Evolutionary conservation across 305 asterid species (phyloP), one percentile per base, ranked within the genome.

Genomic region (Fraxinus baroniana): DNA sequence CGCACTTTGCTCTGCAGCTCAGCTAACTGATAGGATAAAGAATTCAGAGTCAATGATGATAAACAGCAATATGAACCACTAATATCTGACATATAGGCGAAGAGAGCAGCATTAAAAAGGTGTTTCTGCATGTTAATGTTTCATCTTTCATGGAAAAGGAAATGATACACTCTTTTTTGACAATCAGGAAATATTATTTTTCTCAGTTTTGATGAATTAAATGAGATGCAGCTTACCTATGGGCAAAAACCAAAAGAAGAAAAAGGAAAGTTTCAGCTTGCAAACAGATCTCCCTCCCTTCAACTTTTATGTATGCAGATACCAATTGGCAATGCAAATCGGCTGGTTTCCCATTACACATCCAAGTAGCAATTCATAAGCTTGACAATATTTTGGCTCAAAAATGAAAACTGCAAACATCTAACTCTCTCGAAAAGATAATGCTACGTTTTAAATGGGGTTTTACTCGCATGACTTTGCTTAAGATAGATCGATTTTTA

Each of bases 1-100:
- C 98, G 92, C 75, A 95, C 97, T 88, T 93, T 93, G 71, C 83
- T 85, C 87, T 97, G 99, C 84, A 97, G 90, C 85, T 92, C 97
- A 17, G 93, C 88, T 86, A 97, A 88, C 99, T 97, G 92, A 81
- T 83, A 78, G 37, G 80, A 79, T 83, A 87, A 83, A 35, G 88
- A 87, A 79, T 68, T 81, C 79, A 57, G 62, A 41, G 85, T 78
- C 81, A 74, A 49, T 39, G 55, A 74, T 26, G 71, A 78, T 46
- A 49, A 77, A 33, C 26, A 73, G 64, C 30, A 35, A 75, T 4
- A 22, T 73, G 22, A 66, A 87, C 82, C 68, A 32, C 20, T 46
- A 37, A 79, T 66, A 37, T 39, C 76, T 80, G 78, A 87, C 18
- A 68, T 52, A 44, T 76, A 74, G 82, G 83, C 41, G 73, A 60